Base-by-base conservation (phyloP, 768 basidiomycete species). In the Scleroderma bovista region DNA sequence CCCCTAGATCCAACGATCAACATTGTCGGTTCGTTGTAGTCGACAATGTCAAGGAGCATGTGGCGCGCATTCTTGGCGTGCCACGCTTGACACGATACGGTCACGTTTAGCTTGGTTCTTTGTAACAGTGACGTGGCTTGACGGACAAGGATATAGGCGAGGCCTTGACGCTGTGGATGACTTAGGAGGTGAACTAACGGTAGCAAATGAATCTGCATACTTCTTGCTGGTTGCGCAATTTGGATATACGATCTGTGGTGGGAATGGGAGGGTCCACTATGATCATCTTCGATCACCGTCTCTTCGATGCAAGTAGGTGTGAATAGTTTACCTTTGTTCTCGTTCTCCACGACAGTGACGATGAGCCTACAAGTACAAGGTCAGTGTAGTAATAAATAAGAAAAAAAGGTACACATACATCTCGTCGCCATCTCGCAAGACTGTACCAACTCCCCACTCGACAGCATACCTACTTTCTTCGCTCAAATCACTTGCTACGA, bases 381-480 rank as follows among this genome's bases (percentile, higher is more conserved):
- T 52, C 34, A 44, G 45, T 32, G 41, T 44, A 33, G 9, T 9
- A 17, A 10, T 47, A 57, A 37, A 41, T 26, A 36, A 39, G 34
- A 41, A 23, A 36, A 37, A 24, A 16, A 20, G 5, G 22, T 16
- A 26, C 53, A 64, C 74, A 47, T 47, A 80, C 84, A 93, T 72
- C 68, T 94, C 89, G 60, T 99, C 96, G 2, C 95, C 95, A 67
- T 97, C 93, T 53, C 93, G 73, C 52, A 96, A 71, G 2, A 97
- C 95, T 0, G 95, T 97, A 2, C 94, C 95, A 48, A 98, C 94
- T 10, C 89, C 92, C 96, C 95, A 99, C 66, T 98, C 94, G 6
- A 98, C 81, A 1, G 96, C 96, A 66, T 94, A 99, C 31, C 86
- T 76, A 67, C 84, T 86, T 70, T 99, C 95, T 57, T 96, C 91